These are phyloP conservation scores for Batkoa obscura DNA, from an alignment of 371 early-diverging fungal genomes.

Conservation along the genomic window DNA sequence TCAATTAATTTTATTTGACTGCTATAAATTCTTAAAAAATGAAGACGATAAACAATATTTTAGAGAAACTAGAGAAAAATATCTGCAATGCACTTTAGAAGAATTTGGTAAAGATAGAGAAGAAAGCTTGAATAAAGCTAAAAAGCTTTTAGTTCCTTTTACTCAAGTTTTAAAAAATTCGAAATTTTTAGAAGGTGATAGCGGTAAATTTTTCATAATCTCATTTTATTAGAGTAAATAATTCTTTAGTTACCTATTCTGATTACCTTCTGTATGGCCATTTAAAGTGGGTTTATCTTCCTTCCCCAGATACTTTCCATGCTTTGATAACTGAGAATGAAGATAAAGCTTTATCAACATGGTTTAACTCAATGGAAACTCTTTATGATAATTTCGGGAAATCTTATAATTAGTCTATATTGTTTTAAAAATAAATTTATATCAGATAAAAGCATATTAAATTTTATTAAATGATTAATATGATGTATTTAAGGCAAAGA, in stretches of 20 bases:
- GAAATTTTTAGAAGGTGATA: neutral
- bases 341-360: neutral
- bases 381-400: no score
- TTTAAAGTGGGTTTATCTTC: neutral
- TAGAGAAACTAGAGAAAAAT: neutral
- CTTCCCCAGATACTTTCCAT: neutral
- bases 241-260: neutral
- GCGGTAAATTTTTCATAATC: neutral
- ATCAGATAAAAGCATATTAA: no score
- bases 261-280: neutral
- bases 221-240: neutral
- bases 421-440: no score
- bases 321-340: neutral
- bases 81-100: neutral
- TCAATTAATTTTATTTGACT: neutral
- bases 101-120: neutral
- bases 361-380: no score
- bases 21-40: neutral
- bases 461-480: neutral
- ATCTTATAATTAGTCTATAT: no score
- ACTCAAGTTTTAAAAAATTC: neutral
- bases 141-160: no score
- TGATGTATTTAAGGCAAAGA: neutral
- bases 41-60: neutral
- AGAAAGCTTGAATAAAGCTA: no score